Evolutionary conservation across 192 early-diverging fungal genomes (phyloP), one percentile per base, ranked within the genome.

Genomic region (Dissophora ornata): DNA sequence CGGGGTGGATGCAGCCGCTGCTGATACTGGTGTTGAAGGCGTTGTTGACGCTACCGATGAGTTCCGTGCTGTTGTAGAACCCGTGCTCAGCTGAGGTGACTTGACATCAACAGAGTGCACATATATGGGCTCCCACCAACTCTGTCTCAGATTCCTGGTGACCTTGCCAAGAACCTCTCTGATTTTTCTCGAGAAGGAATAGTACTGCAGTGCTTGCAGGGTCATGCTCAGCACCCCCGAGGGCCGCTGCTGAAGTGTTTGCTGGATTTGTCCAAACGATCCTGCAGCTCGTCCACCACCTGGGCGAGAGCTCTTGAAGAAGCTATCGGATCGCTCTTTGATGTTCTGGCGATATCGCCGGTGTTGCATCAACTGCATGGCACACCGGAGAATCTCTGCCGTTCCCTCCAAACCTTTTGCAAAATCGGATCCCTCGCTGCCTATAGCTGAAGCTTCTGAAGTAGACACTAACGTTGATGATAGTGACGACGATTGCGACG

Each of bases 291-390:
- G 63, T 7, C 73, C 73, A 15, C 63, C 62, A 7, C 73, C 73
- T 25, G 73, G 73, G 9, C 73, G 57, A 0, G 73, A 77, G 42
- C 73, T 62, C 58, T 77, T 77, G 50, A 77, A 77, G 21, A 77
- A 77, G 12, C 63, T 67, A 32, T 77, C 73, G 6, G 59, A 30
- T 8, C 73, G 40, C 46, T 77, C 73, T 46, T 67, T 77, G 53
- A 67, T 77, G 24, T 77, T 77, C 19, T 67, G 73, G 1, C 73
- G 73, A 30, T 67, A 49, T 9, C 73, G 49, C 0, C 58, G 57
- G 28, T 67, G 65, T 38, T 77, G 73, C n/a, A 67, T 62, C 9
- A 77, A 29, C 38, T 77, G 73, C 45, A 67, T 67, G 1, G 59
- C 65, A 25, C 36, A 67, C 16, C 64, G 58, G 2, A 77, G 19